Conservation (phyloP, 106 monocot genomes). For the Cymbidium sinense region DNA sequence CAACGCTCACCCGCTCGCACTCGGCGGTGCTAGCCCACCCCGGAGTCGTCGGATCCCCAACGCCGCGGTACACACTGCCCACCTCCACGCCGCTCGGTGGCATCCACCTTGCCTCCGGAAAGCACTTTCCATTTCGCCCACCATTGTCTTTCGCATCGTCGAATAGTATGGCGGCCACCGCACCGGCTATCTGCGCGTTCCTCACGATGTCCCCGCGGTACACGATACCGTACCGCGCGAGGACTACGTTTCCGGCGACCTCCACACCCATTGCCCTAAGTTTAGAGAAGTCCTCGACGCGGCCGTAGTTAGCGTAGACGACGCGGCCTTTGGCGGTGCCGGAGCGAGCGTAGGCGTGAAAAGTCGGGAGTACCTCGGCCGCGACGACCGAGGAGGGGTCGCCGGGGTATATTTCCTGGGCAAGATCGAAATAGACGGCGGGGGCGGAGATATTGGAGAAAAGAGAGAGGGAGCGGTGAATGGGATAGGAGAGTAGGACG, state of each 20-base stretch:
- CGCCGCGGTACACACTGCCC: constrained; percentile 39
- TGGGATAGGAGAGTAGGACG: constrained; percentile 46
- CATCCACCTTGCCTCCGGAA: constrained; percentile 55
- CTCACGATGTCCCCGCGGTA: constrained; percentile 74
- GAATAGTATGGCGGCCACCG: constrained; percentile 46
- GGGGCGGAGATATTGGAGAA: not conserved
- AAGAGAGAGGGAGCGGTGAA: constrained; percentile 47
- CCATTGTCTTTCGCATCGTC: constrained; percentile 53
- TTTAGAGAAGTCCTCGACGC: constrained; percentile 46
- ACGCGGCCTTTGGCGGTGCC: constrained; percentile 45
- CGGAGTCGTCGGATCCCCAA: constrained; percentile 72
- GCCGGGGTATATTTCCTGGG: constrained; percentile 27
- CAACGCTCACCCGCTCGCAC: constrained; percentile 48
- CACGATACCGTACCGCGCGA: constrained; percentile 64
- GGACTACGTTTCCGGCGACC: constrained; percentile 39
- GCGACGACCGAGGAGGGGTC: constrained; percentile 34
- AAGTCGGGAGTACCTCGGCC: constrained; percentile 36
- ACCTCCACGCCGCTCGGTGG: constrained; percentile 71
- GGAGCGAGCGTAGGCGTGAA: constrained; percentile 64
- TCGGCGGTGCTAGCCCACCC: constrained; percentile 53
- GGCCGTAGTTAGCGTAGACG: constrained; percentile 73
- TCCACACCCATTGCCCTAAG: constrained; percentile 35
- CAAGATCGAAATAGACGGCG: constrained; percentile 21
- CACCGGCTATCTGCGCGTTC: constrained; percentile 58
- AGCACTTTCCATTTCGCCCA: constrained; percentile 16